Evolutionary conservation across 768 basidiomycete species (phyloP).

Genomic region (Boletus barrowsii): DNA sequence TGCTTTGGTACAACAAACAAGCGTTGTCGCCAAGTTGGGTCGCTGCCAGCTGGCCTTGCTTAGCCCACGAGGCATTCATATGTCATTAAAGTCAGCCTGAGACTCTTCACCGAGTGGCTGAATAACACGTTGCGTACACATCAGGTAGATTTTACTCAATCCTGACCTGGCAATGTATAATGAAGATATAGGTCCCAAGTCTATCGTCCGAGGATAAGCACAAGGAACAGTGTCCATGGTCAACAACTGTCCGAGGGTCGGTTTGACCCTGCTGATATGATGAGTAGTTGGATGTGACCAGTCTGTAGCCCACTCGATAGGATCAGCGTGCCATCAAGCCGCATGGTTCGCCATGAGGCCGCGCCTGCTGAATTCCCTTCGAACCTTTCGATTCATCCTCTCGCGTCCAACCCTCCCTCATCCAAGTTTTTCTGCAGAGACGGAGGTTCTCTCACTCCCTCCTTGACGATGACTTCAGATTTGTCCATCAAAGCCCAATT

Average conservation of each 20-base stretch:
- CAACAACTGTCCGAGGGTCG: slow-evolving; percentile 7
- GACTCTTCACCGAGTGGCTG: slow-evolving; percentile 1
- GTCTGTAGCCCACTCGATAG: background rate
- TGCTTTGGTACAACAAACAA: background rate
- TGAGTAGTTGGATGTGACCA: background rate
- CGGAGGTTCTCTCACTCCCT: background rate
- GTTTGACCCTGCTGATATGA: slow-evolving; percentile 7
- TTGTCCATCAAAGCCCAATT: background rate
- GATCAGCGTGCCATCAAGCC: slow-evolving; percentile 7
- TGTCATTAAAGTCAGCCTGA: background rate
- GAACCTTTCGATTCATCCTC: slow-evolving; percentile 1
- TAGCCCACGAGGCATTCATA: slow-evolving; percentile 16
- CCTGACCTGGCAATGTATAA: background rate
- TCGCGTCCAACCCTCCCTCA: slow-evolving; percentile 4
- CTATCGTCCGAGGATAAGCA: slow-evolving; percentile 1
- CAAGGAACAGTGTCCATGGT: background rate
- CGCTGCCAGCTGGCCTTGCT: slow-evolving; percentile 10
- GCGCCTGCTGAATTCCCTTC: slow-evolving; percentile 1
- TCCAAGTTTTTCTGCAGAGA: slow-evolving; percentile 6
- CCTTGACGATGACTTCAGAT: slow-evolving; percentile 10
- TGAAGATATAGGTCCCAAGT: background rate
- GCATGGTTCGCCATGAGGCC: slow-evolving; percentile 28
- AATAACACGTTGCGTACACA: slow-evolving; percentile 18
- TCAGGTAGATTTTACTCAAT: slow-evolving; percentile 6
- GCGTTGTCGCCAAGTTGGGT: too few relatives aligned